A percentile compares a stretch with the other conserved stretches of the same genome.
Conservation (phyloP, 768 basidiomycete genomes). For the Boletales sp. region DNA sequence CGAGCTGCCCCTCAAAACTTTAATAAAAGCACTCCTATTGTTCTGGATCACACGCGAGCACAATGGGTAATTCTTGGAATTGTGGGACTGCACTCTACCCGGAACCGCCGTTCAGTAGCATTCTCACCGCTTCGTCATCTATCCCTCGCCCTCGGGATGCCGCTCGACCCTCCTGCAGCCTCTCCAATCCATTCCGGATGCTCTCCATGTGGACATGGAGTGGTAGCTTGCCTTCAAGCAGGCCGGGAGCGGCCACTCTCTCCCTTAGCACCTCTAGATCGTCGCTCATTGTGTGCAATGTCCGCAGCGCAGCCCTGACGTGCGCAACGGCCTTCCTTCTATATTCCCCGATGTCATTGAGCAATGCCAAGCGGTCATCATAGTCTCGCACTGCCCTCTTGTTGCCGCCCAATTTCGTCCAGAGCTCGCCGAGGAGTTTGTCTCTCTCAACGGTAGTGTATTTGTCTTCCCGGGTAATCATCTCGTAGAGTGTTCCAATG, state of each 20-base stretch:
- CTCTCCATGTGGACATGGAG: slow-evolving; percentile 75
- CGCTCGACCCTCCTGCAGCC: slow-evolving; percentile 49
- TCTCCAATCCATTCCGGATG: slow-evolving; percentile 59
- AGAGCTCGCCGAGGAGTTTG: slow-evolving; percentile 60
- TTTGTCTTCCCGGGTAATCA: slow-evolving; percentile 56
- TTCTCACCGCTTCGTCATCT: slow-evolving; percentile 35
- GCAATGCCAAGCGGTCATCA: slow-evolving; percentile 47
- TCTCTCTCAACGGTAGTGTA: slow-evolving; percentile 42
- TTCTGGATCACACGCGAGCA: background rate
- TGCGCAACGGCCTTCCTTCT: slow-evolving; percentile 60
- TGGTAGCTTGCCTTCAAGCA: slow-evolving; percentile 57
- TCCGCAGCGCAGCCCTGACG: slow-evolving; percentile 62
- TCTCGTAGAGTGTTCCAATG: slow-evolving; percentile 52
- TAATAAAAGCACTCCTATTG: background rate
- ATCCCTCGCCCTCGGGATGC: slow-evolving; percentile 46
- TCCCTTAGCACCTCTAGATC: slow-evolving; percentile 78
- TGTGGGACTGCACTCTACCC: background rate
- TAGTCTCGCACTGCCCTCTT: slow-evolving; percentile 44
- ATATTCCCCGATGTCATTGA: slow-evolving; percentile 54
- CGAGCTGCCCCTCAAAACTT: background rate
- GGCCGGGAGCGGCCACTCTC: slow-evolving; percentile 63
- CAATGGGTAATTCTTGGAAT: background rate
- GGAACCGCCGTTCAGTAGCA: slow-evolving; percentile 16
- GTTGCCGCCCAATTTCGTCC: slow-evolving; percentile 70
- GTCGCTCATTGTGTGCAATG: slow-evolving; percentile 58